Base-by-base conservation (phyloP, 2,329 filamentous ascomycete genomes). In the Aspergillus terreus region DNA sequence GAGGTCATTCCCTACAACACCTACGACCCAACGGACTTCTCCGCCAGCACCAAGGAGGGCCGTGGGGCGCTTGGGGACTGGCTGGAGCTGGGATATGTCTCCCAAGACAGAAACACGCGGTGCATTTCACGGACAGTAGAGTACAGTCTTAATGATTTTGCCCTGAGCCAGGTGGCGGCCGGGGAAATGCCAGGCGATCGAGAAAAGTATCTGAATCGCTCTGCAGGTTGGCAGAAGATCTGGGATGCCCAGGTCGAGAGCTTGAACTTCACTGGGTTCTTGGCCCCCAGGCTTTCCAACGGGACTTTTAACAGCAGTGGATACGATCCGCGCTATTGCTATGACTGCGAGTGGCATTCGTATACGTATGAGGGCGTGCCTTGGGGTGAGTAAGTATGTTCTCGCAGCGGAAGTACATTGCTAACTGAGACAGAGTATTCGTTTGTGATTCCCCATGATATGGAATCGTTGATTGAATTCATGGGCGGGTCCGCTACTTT, bases 171-270 rank as follows among this genome's bases (percentile, higher is more conserved):
- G 3, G 77, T 77, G 3, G 78, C 79, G 38, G 56, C 62, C 0
- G 71, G 69, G 0, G 80, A 85, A 17, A 78, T 79, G 46, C 72
- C 71, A 0, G 68, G 66, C 12, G 74, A 71, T 19, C 67, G 70
- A 9, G 58, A 71, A 3, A 83, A 76, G 46, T 88, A 88, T 60
- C 72, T 87, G 14, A 72, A 78, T 40, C 79, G 85, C 11, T 86
- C 83, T 1, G 76, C 78, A n/a, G 84, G 87, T 55, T 90, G 86
- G 86, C 79, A 82, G 25, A 87, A 86, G 60, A 84, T 88, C 54
- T 89, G 84, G 85, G 82, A 88, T 62, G 63, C 76, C 0, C 66
- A 79, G 38, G 77, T 82, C 23, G 73, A 72, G 3, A 81, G 81
- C 0, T 74, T 85, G 0, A 79, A 78, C 6, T 87, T 86, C 65